phyloP scores from a whole-genome alignment of 2,329 filamentous ascomycete species.

The Claviceps quebecensis region DNA sequence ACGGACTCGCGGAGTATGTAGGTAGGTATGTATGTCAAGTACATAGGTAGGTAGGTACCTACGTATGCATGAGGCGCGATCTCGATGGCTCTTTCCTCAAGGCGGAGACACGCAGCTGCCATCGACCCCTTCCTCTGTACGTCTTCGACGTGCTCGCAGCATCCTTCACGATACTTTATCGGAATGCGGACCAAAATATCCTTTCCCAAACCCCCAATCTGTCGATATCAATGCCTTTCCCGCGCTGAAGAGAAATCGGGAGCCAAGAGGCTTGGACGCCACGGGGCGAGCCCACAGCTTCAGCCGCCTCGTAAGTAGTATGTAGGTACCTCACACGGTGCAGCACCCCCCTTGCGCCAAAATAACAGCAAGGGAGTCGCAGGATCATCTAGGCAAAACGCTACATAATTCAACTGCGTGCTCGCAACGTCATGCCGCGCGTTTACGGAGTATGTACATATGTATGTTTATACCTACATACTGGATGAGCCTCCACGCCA shows the following conservation, averaged over 20 bases:
- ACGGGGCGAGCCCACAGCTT: background rate
- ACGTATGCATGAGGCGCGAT: background rate
- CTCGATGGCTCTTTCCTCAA: background rate
- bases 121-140: background rate
- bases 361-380: background rate
- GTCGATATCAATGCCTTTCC: background rate
- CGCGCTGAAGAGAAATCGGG: background rate
- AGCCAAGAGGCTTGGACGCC: background rate
- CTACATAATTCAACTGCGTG: background rate
- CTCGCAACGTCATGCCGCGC: background rate
- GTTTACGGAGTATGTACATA: background rate
- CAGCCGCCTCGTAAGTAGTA: background rate
- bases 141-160: background rate
- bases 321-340: background rate
- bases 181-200: background rate
- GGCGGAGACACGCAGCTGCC: background rate
- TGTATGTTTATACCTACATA: background rate
- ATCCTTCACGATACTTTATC: background rate
- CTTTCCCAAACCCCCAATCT: background rate
- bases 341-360: background rate
- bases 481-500: background rate
- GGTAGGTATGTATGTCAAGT: too few species aligned
- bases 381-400: too few species aligned
- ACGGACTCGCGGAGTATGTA: too few species aligned
- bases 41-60: too few species aligned